Percentiles rank a stretch among this genome's conserved stretches.
These are phyloP conservation scores for Stagonosporopsis vannaccii DNA, from an alignment of 2,329 filamentous ascomycete species.

Conservation along the genomic window DNA sequence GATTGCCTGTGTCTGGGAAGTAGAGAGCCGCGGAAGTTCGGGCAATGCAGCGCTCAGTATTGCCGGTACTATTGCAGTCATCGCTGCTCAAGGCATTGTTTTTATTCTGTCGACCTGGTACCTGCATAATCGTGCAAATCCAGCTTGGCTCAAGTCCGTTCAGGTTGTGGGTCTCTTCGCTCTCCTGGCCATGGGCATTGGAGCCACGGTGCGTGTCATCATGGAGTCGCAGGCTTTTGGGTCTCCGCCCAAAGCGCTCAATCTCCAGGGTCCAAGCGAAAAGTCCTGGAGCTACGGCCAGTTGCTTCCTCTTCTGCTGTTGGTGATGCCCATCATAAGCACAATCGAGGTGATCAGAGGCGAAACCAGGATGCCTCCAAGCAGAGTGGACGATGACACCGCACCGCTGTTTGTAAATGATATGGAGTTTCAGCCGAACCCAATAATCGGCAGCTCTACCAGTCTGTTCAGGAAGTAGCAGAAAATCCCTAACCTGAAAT, in stretches of 20 bases:
- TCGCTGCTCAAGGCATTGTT: constrained; percentile 65
- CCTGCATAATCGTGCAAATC: constrained; percentile 63
- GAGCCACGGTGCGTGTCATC: constrained; percentile 65
- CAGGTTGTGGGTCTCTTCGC: constrained; percentile 63
- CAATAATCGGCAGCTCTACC: constrained; percentile 47
- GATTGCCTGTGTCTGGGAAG: constrained; percentile 67
- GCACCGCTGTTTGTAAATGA: constrained; percentile 47
- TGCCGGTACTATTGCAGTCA: constrained; percentile 67
- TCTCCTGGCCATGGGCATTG: constrained; percentile 62
- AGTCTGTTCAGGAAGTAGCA: constrained; percentile 30
- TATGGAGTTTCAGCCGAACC: constrained; percentile 59
- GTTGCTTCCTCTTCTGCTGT: constrained; percentile 65
- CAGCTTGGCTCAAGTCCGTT: constrained; percentile 61
- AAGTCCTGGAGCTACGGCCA: constrained; percentile 70
- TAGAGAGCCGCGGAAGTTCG: constrained; percentile 48
- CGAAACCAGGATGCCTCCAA: constrained; percentile 55
- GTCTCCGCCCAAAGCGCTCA: constrained; percentile 53
- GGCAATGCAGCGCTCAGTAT: constrained; percentile 59
- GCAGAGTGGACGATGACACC: constrained; percentile 51
- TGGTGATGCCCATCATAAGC: constrained; percentile 67
- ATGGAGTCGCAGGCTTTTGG: constrained; percentile 69
- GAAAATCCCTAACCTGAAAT: too few species aligned
- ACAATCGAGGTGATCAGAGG: constrained; percentile 66
- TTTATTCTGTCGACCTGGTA: constrained; percentile 71
- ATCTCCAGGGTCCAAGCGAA: constrained; percentile 62